A percentile compares a stretch with the other conserved stretches of the same genome.
Conservation (phyloP, 306 rosid species). For the Cucumis hystrix region DNA sequence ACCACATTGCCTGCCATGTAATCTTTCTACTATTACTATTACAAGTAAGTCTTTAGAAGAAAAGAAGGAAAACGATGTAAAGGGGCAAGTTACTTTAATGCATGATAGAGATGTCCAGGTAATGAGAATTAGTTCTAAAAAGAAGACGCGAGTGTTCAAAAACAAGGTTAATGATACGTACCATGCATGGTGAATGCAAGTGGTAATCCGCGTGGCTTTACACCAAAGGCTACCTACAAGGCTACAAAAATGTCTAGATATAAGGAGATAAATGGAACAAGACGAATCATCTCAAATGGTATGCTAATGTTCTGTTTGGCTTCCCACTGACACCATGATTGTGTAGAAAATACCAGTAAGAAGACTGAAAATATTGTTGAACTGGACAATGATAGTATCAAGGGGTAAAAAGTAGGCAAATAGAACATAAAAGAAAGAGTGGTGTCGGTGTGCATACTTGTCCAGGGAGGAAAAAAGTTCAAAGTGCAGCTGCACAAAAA, state of each 20-base stretch:
- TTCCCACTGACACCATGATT: constrained; percentile 1
- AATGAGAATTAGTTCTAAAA: background rate
- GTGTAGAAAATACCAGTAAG: background rate
- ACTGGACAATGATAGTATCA: background rate
- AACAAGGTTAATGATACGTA: background rate
- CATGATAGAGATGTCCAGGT: background rate
- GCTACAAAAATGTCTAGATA: background rate
- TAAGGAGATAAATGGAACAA: background rate
- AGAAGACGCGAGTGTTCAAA: background rate
- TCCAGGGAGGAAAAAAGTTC: background rate
- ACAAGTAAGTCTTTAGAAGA: background rate
- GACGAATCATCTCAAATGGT: background rate
- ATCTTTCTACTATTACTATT: background rate
- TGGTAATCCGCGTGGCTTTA: background rate
- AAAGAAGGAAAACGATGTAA: background rate
- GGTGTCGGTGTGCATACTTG: background rate
- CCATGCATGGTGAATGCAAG: background rate
- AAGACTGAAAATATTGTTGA: background rate
- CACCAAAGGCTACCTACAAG: background rate
- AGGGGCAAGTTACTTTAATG: background rate
- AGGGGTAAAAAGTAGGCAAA: background rate
- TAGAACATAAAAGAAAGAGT: background rate
- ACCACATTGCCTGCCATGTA: background rate
- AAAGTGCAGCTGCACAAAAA: background rate
- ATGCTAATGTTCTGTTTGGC: background rate